Evolutionary conservation across 371 early-diverging fungal genomes (phyloP).

Genomic region (Mucor irregularis): DNA sequence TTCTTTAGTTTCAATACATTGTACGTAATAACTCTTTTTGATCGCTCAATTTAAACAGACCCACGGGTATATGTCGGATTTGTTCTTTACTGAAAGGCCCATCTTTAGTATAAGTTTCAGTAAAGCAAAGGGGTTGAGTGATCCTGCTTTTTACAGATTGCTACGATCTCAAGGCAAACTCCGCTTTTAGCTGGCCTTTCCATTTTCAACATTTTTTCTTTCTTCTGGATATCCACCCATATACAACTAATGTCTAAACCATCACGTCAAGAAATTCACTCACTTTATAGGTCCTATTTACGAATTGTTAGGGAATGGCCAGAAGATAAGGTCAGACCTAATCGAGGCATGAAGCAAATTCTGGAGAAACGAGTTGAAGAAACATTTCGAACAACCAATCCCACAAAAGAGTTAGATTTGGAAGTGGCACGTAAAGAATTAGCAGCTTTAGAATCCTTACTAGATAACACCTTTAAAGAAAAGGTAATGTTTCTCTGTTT

Average conservation of each 20-base stretch:
- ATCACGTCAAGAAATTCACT: slow-evolving; percentile 28
- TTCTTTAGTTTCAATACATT: no score
- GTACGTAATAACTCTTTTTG: no score
- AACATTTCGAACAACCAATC: slow-evolving; percentile 38
- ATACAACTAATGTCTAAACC: slow-evolving; percentile 12
- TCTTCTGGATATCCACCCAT: neutral
- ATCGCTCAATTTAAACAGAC: no score
- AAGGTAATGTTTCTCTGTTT: slow-evolving; percentile 38
- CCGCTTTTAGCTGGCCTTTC: no score
- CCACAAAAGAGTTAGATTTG: slow-evolving; percentile 26
- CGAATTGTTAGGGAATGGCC: slow-evolving; percentile 60
- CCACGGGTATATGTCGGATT: no score
- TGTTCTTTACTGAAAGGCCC: no score
- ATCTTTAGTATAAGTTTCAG: no score
- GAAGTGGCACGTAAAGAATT: slow-evolving; percentile 44
- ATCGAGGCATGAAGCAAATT: slow-evolving; percentile 61
- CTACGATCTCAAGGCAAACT: no score
- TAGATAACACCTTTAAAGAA: slow-evolving; percentile 55
- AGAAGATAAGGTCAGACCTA: slow-evolving; percentile 60
- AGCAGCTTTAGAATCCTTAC: slow-evolving; percentile 49
- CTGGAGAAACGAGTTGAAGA: slow-evolving; percentile 55
- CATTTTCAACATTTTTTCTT: no score
- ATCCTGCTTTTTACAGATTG: no score
- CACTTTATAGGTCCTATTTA: slow-evolving; percentile 55
- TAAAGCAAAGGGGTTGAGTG: no score